Conservation (phyloP, 805 yeast genomes). For the Monosporozyma unispora region DNA sequence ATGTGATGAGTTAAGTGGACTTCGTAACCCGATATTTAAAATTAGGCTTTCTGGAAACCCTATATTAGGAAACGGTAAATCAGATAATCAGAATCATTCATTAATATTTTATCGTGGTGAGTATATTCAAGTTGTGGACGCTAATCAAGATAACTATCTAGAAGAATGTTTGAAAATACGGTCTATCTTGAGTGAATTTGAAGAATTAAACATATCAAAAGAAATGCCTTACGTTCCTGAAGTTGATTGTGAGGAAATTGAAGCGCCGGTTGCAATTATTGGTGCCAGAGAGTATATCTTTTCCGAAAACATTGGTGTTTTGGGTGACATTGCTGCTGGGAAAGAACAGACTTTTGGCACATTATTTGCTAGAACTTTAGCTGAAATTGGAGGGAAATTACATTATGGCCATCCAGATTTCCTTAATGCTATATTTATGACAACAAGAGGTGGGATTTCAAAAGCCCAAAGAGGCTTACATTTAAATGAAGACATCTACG, state of each 20-base stretch:
- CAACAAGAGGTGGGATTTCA: constrained; percentile 91
- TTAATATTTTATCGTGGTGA: constrained; percentile 86
- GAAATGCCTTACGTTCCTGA: constrained; percentile 57
- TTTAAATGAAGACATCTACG: constrained; percentile 89
- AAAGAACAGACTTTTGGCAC: constrained; percentile 97
- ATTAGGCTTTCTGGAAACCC: constrained; percentile 88
- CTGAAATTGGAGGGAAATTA: constrained; percentile 88
- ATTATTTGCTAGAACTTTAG: constrained; percentile 82
- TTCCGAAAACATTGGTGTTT: constrained; percentile 83
- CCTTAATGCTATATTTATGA: constrained; percentile 82
- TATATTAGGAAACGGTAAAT: constrained; percentile 90
- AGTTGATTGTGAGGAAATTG: constrained; percentile 36
- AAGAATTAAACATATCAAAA: constrained; percentile 53
- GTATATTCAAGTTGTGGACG: constrained; percentile 89
- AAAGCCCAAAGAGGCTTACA: constrained; percentile 92
- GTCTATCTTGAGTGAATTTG: constrained; percentile 83
- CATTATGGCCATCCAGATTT: constrained; percentile 98
- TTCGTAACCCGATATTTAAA: constrained; percentile 52
- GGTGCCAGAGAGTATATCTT: constrained; percentile 95
- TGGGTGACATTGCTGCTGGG: constrained; percentile 96
- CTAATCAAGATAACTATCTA: constrained; percentile 90
- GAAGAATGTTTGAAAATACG: constrained; percentile 91
- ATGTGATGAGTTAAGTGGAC: constrained; percentile 45
- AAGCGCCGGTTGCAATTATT: constrained; percentile 87
- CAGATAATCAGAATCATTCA: constrained; percentile 90